Percentiles rank a stretch among this genome's conserved stretches.
Conservation (phyloP, 345 rosid species). For the Sapria himalayana region DNA sequence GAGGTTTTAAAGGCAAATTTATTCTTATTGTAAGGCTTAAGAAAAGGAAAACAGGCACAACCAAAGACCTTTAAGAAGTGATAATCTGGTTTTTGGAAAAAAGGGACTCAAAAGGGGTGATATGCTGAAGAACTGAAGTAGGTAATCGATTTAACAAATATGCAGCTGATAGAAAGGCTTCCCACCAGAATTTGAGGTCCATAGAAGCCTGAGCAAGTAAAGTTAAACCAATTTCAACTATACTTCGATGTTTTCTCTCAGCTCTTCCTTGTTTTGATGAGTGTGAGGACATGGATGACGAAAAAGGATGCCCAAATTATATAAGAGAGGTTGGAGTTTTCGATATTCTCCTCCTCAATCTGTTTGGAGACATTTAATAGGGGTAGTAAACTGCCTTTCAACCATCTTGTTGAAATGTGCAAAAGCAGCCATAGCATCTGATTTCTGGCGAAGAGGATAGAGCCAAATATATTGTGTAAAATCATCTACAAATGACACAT, state of each 20-base stretch:
- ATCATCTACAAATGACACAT: too few species aligned
- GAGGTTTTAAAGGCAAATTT: background rate
- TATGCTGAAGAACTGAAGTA: background rate
- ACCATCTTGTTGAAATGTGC: background rate
- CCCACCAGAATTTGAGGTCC: background rate
- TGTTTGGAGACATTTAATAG: background rate
- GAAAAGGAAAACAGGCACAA: slow-evolving; percentile 1
- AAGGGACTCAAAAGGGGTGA: background rate
- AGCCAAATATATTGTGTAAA: too few species aligned
- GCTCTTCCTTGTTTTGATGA: background rate
- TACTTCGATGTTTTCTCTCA: background rate
- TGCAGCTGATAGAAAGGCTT: background rate
- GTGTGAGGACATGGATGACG: background rate
- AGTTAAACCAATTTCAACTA: background rate
- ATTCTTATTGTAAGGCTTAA: background rate
- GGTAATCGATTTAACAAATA: slow-evolving; percentile 4
- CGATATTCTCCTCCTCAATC: slow-evolving; percentile 6
- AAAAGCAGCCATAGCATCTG: background rate
- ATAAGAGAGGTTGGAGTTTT: background rate
- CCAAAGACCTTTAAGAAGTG: background rate
- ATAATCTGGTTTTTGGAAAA: background rate
- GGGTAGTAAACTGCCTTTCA: background rate
- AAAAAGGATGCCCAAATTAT: background rate
- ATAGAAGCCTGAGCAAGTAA: background rate
- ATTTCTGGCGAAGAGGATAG: too few species aligned